phyloP scores from a whole-genome alignment of 345 rosid species.

The Citrus maxima region DNA sequence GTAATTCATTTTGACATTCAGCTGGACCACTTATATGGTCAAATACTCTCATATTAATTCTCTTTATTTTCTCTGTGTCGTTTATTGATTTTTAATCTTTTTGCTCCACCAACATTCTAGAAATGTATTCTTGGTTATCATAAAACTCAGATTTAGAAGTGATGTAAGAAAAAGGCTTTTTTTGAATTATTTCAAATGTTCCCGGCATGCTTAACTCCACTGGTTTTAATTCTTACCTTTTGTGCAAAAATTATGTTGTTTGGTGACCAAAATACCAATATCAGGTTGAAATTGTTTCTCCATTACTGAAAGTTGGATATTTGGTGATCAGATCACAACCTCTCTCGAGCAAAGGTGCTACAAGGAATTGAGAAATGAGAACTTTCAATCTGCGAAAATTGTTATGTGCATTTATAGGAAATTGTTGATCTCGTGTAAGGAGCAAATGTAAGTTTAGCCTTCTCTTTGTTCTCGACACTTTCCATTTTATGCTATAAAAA shows the following conservation, averaged over 20 bases:
- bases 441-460: conserved; percentile 79
- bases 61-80: background rate
- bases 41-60: background rate
- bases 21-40: background rate
- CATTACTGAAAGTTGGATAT: conserved; percentile 24
- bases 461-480: background rate
- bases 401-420: conserved; percentile 86
- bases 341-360: conserved; percentile 96
- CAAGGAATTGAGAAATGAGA: conserved; percentile 94
- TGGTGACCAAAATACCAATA: background rate
- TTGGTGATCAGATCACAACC: conserved; percentile 62
- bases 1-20: background rate
- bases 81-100: background rate
- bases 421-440: conserved; percentile 78
- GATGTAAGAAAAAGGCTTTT: background rate
- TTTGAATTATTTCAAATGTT: background rate
- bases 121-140: background rate
- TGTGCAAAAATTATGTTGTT: background rate
- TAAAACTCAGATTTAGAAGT: background rate
- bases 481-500: background rate
- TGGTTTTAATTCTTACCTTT: conserved; percentile 2
- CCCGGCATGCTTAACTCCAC: background rate
- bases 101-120: no score
- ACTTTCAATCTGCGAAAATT: conserved; percentile 70
- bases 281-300: conserved; percentile 12